A percentile compares a stretch with the other conserved stretches of the same genome.
phyloP scores from a whole-genome alignment of 345 rosid species.

The Salix dunnii region DNA sequence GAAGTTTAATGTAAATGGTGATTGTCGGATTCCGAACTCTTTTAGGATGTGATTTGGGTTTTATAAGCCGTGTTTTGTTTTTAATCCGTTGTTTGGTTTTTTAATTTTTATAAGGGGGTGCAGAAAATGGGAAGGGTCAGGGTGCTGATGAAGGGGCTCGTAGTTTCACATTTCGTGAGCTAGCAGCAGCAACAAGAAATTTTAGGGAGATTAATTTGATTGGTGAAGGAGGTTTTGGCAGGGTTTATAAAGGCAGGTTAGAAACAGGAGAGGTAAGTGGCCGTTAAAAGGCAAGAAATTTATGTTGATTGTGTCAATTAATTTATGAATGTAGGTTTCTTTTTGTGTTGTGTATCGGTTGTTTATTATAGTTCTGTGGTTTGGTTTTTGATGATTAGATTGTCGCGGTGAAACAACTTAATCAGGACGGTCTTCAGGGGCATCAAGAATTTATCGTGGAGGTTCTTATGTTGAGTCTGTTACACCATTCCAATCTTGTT shows the following conservation, averaged over 20 bases:
- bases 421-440: slow-evolving; percentile 90
- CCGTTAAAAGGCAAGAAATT: neutral
- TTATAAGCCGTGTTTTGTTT: neutral
- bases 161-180: slow-evolving; percentile 81
- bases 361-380: neutral
- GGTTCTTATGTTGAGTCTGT: slow-evolving; percentile 90
- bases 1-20: slow-evolving; percentile 26
- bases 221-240: slow-evolving; percentile 97
- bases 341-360: neutral
- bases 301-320: neutral
- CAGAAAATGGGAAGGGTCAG: slow-evolving; percentile 38
- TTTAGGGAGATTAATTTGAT: slow-evolving; percentile 72
- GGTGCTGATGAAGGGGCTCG: slow-evolving; percentile 43
- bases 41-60: neutral
- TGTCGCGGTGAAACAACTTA: slow-evolving; percentile 87
- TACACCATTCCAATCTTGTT: slow-evolving; percentile 86
- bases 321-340: neutral
- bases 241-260: slow-evolving; percentile 82
- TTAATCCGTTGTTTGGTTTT: neutral
- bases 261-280: slow-evolving; percentile 67
- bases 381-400: slow-evolving; percentile 42
- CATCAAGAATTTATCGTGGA: slow-evolving; percentile 89
- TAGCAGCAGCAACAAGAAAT: slow-evolving; percentile 69
- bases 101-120: neutral
- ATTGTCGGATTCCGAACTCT: slow-evolving; percentile 5